Evolutionary conservation across 129 eudicot species (phyloP), one percentile per base, ranked within the genome.

Genomic region (Oenanthe sinensis): DNA sequence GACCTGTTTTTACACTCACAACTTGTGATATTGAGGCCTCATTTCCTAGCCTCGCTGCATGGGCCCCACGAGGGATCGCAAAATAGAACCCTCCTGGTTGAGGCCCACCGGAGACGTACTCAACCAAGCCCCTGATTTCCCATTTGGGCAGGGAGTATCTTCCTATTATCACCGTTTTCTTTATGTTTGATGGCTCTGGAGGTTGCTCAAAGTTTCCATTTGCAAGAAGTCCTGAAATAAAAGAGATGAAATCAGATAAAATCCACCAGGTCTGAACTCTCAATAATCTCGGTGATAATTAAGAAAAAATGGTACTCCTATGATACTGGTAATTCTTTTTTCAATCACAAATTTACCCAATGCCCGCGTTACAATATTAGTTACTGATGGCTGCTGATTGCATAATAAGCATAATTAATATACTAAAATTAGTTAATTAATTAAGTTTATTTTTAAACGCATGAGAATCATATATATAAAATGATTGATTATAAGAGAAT

Each of bases 161-260:
- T 65, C 71, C 71, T 65, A 65, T 12, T 11, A 65, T 65, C 71
- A 65, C 71, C 12, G 71, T 65, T 30, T 65, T 65, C 39, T 28
- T 65, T 14, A 65, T 10, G 8, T 65, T 30, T 65, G 71, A 65
- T 13, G 40, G 71, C 40, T 33, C 30, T 30, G 72, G 72, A 15
- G 20, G 17, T 67, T 26, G 72, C 72, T 67, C 72, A 30, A 67
- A 67, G 72, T 67, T 67, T 28, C 43, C 72, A 67, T 67, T 67
- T 30, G 72, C 22, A 67, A 67, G 42, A 67, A 67, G 42, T 14
- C 43, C 72, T 67, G 42, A 67, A 26, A 67, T 14, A 20, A 26
- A 67, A 65, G 40, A 14, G 6, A 12, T 28, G 20, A 24, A 24
- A 28, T 26, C 39, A 9, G 17, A 40, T 33, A 28, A 12, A 30